Evolutionary conservation across 148 eudicot species (phyloP).

Genomic region (Vaccinium vitisidaea): DNA sequence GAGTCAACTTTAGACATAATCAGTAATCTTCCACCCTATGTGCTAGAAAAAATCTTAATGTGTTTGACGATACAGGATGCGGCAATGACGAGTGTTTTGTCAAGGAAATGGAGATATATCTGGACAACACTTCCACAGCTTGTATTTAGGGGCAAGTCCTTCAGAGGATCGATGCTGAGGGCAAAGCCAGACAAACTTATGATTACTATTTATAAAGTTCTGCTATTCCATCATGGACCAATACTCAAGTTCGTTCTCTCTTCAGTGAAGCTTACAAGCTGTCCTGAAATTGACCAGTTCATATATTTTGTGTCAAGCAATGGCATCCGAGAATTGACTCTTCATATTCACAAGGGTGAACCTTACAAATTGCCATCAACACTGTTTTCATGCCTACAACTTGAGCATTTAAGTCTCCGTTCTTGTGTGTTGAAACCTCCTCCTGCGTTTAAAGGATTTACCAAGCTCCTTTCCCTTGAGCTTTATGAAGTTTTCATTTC

Average conservation of each 20-base stretch:
- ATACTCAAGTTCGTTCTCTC: background rate
- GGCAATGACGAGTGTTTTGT: constrained; percentile 19
- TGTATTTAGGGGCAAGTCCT: constrained; percentile 11
- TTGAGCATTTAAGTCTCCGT: constrained; percentile 9
- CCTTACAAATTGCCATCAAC: background rate
- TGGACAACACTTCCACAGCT: constrained; percentile 21
- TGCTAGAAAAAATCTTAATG: constrained; percentile 4
- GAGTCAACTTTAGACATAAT: too few species aligned
- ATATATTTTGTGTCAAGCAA: background rate
- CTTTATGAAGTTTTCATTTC: background rate
- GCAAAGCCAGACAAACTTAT: background rate
- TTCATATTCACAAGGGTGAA: background rate
- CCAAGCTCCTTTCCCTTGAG: background rate
- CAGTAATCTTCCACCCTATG: too few species aligned
- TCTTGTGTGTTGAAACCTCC: constrained; percentile 15
- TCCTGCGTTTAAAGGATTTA: constrained; percentile 1
- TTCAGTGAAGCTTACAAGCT: background rate
- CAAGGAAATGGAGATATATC: constrained; percentile 11
- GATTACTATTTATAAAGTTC: background rate
- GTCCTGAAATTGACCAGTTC: constrained; percentile 1
- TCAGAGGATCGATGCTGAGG: background rate
- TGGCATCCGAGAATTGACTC: background rate
- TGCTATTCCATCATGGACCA: constrained; percentile 1
- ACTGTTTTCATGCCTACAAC: constrained; percentile 6
- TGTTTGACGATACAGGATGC: constrained; percentile 17